phyloP scores from a whole-genome alignment of 2,329 filamentous ascomycete genomes.

The Xylaria sp. region DNA sequence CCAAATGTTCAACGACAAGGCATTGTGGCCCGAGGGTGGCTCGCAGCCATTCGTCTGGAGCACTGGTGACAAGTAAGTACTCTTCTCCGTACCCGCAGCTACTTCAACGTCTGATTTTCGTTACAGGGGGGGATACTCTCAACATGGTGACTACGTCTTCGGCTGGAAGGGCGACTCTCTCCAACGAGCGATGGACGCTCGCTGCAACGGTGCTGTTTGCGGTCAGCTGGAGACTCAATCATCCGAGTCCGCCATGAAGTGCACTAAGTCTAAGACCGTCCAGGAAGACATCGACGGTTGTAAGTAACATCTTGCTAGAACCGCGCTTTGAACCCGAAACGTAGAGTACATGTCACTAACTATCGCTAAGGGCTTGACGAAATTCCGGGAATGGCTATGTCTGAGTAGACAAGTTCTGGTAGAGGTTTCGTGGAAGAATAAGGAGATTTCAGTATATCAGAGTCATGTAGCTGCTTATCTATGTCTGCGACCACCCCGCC shows the following conservation, averaged over 20 bases:
- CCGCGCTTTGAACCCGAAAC: not conserved
- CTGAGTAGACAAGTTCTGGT: constrained; percentile 13
- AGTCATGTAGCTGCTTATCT: too few species aligned
- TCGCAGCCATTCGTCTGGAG: constrained; percentile 43
- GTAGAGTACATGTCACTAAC: constrained; percentile 14
- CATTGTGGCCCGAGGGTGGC: constrained; percentile 37
- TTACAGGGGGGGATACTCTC: constrained; percentile 33
- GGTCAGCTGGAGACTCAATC: constrained; percentile 36
- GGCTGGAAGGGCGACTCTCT: constrained; percentile 50
- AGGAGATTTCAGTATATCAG: too few species aligned
- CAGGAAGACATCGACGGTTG: constrained; percentile 40
- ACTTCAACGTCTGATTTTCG: not conserved
- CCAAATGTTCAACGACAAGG: constrained; percentile 36
- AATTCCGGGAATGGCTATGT: constrained; percentile 34
- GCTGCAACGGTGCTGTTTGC: constrained; percentile 43
- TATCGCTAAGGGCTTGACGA: constrained; percentile 30
- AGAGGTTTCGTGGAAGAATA: not conserved
- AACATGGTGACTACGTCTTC: constrained; percentile 50
- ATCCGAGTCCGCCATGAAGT: constrained; percentile 36
- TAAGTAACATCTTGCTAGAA: constrained; percentile 28
- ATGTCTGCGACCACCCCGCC: too few species aligned
- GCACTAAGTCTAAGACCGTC: constrained; percentile 28
- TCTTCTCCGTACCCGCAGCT: too few species aligned
- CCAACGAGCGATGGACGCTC: constrained; percentile 49
- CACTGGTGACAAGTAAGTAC: constrained; percentile 32